phyloP scores from a whole-genome alignment of 106 monocot genomes.

The Dendrobium nobile region DNA sequence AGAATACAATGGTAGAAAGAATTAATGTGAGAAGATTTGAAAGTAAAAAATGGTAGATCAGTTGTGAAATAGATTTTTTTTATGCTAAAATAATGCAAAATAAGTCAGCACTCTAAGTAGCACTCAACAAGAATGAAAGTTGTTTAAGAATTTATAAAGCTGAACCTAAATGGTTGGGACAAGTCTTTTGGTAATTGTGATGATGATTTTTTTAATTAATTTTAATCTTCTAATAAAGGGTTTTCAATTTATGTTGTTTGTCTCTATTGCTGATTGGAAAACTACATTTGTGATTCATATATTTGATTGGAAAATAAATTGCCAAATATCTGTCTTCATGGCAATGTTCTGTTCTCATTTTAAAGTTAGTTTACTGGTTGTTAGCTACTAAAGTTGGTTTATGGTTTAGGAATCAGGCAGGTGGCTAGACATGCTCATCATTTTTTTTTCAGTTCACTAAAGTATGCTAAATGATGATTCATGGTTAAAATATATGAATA shows the following conservation, averaged over 20 bases:
- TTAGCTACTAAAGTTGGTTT: neutral
- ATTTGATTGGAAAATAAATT: neutral
- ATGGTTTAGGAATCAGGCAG: neutral
- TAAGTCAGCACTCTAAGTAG: neutral
- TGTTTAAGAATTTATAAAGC: neutral
- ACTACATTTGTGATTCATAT: neutral
- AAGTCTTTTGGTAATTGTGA: neutral
- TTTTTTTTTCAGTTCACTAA: neutral
- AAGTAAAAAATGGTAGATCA: no score
- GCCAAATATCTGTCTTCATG: neutral
- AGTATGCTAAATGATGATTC: neutral
- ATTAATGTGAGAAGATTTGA: no score
- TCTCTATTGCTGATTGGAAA: neutral
- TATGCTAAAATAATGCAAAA: neutral
- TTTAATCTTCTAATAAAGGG: neutral
- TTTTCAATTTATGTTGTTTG: neutral
- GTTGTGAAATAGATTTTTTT: neutral
- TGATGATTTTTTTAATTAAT: neutral
- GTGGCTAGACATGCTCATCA: neutral
- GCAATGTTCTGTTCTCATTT: neutral
- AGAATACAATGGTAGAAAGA: no score
- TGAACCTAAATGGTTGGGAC: neutral
- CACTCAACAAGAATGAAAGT: neutral
- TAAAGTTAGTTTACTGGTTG: neutral
- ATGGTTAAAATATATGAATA: neutral